Conservation (phyloP, 192 early-diverging fungal genomes). For the Coemansia aciculifera region DNA sequence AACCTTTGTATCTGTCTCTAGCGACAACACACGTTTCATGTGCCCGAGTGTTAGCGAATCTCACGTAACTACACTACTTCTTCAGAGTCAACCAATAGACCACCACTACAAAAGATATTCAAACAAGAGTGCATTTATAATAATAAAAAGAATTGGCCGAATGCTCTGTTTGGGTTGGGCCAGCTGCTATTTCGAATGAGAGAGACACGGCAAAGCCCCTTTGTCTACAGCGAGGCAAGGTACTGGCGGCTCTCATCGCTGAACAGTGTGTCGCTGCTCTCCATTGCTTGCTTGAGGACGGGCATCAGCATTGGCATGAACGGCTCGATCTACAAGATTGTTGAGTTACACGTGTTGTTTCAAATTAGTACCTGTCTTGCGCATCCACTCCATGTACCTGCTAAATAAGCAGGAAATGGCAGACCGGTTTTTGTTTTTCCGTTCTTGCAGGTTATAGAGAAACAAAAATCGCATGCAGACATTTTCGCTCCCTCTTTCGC, state of each 20-base stretch:
- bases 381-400: not conserved
- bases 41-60: not conserved
- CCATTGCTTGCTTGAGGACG: conserved; percentile 50
- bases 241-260: conserved; percentile 51
- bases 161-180: not conserved
- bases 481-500: not conserved
- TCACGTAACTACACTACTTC: not conserved
- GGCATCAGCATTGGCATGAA: conserved; percentile 35
- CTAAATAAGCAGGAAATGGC: not conserved
- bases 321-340: conserved; percentile 43
- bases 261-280: conserved; percentile 38
- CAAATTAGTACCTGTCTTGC: not conserved
- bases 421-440: conserved; percentile 2
- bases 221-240: conserved; percentile 28
- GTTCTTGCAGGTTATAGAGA: not conserved
- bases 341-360: not conserved
- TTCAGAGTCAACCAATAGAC: not conserved
- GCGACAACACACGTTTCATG: not conserved
- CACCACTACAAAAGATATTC: not conserved
- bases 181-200: not conserved
- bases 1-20: not conserved
- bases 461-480: not conserved
- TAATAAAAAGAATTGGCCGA: not conserved
- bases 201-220: not conserved
- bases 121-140: not conserved